Evolutionary conservation across 306 rosid genomes (phyloP).

Genomic region (Macrotyloma uniflorum): DNA sequence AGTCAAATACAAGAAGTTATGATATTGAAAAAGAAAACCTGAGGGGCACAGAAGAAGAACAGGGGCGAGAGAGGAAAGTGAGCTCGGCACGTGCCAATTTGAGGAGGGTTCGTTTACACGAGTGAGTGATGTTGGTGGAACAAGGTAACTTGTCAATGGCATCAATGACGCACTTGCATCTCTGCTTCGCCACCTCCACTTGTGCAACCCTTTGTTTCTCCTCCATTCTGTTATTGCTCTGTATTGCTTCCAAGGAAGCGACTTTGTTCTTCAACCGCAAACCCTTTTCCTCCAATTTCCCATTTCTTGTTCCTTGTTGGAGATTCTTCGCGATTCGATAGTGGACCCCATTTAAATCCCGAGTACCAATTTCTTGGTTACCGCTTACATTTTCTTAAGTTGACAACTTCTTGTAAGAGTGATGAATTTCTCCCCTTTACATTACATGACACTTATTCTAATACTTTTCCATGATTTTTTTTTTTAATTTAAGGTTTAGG

Average conservation of each 20-base stretch:
- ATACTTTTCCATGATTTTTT: no score
- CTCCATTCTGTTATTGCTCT: conserved; percentile 14
- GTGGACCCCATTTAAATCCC: background rate
- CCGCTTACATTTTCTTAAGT: background rate
- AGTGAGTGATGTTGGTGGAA: conserved; percentile 61
- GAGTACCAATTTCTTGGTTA: background rate
- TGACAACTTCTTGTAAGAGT: no score
- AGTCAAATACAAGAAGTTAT: background rate
- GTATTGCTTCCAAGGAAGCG: conserved; percentile 15
- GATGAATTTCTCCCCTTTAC: no score
- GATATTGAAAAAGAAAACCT: conserved; percentile 48
- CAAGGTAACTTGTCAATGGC: conserved; percentile 50
- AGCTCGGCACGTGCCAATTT: conserved; percentile 74
- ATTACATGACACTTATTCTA: no score
- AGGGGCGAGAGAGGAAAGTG: conserved; percentile 61
- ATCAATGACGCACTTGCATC: conserved; percentile 68
- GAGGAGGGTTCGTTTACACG: conserved; percentile 74
- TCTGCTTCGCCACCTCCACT: conserved; percentile 73
- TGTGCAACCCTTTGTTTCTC: conserved; percentile 36
- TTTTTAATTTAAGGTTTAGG: no score
- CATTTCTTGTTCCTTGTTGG: background rate
- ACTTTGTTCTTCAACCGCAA: conserved; percentile 4
- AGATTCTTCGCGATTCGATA: background rate
- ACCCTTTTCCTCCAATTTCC: conserved; percentile 10
- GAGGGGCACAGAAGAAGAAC: conserved; percentile 50